These are phyloP conservation scores for Saturnispora galanensis DNA, from an alignment of 805 yeast genomes.

Conservation along the genomic window DNA sequence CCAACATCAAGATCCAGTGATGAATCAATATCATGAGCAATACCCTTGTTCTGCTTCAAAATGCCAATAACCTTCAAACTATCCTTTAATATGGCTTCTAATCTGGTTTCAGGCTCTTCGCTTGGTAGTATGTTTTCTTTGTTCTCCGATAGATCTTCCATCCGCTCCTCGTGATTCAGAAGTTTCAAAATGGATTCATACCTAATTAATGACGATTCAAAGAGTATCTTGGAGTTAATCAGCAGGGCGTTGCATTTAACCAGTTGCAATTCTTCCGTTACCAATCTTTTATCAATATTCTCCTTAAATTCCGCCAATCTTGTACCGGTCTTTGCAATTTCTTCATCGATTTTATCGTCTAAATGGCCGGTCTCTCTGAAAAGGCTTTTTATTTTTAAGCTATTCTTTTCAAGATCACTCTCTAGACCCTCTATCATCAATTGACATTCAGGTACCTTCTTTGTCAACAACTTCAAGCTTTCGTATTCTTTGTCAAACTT, in stretches of 20 bases:
- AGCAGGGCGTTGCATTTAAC: constrained; percentile 21
- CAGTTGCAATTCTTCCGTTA: constrained; percentile 15
- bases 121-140: constrained; percentile 2
- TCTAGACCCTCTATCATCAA: neutral
- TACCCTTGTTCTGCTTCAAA: neutral
- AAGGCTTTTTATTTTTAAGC: neutral
- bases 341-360: neutral
- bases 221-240: constrained; percentile 19
- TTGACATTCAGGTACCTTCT: neutral
- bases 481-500: constrained; percentile 6
- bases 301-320: neutral
- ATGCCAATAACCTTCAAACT: neutral
- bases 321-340: neutral
- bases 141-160: neutral
- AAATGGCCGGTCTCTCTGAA: neutral
- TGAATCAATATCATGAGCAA: neutral
- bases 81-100: constrained; percentile 1
- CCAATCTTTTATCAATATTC: constrained; percentile 1
- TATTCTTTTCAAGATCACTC: neutral
- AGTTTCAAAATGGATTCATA: constrained; percentile 15
- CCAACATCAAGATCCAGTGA: neutral
- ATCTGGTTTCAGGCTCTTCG: neutral
- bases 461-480: constrained; percentile 2
- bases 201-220: constrained; percentile 22
- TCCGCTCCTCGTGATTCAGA: neutral